A percentile compares a stretch with the other conserved stretches of the same genome.
Conservation (phyloP, 2,329 filamentous ascomycete genomes). For the Aureobasidium namibiae region DNA sequence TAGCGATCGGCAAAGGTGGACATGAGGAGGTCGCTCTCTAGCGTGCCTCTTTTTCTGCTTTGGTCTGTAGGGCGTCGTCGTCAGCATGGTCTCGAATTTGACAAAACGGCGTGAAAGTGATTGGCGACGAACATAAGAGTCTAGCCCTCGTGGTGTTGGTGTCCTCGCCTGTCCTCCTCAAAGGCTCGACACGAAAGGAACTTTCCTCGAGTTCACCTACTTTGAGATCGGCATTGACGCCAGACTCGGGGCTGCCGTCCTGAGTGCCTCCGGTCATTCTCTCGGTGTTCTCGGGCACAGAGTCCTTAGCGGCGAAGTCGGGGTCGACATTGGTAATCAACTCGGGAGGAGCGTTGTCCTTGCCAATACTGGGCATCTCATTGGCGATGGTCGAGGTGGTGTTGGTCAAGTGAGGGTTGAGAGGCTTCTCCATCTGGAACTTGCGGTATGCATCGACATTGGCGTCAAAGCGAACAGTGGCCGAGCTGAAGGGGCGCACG, state of each 20-base stretch:
- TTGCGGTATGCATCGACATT: slow-evolving; percentile 48
- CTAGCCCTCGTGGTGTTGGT: slow-evolving; percentile 78
- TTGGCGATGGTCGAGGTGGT: slow-evolving; percentile 56
- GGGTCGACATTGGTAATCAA: slow-evolving; percentile 49
- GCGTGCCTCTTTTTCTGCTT: slow-evolving; percentile 88
- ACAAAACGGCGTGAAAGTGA: slow-evolving; percentile 7
- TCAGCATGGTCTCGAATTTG: slow-evolving; percentile 17
- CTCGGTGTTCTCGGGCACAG: slow-evolving; percentile 54
- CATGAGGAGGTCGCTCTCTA: slow-evolving; percentile 91
- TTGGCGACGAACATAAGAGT: slow-evolving; percentile 54
- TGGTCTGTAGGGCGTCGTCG: slow-evolving; percentile 57
- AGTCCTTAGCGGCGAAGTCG: slow-evolving; percentile 51
- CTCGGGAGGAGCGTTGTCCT: slow-evolving; percentile 51
- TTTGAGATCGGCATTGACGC: slow-evolving; percentile 56
- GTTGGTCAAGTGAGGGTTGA: slow-evolving; percentile 57
- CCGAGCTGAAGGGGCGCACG: slow-evolving; percentile 32
- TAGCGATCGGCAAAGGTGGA: slow-evolving; percentile 85
- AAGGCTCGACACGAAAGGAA: slow-evolving; percentile 81
- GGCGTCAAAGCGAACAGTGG: slow-evolving; percentile 33
- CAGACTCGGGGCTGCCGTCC: slow-evolving; percentile 36
- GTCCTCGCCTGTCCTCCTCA: slow-evolving; percentile 77
- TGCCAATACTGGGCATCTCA: slow-evolving; percentile 53
- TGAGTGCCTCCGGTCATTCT: slow-evolving; percentile 59
- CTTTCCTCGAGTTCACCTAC: slow-evolving; percentile 85
- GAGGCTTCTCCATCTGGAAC: slow-evolving; percentile 47